Percentiles rank a stretch among this genome's conserved stretches.
Conservation (phyloP, 495 filamentous ascomycete species). For the Pyrenula aspistea region DNA sequence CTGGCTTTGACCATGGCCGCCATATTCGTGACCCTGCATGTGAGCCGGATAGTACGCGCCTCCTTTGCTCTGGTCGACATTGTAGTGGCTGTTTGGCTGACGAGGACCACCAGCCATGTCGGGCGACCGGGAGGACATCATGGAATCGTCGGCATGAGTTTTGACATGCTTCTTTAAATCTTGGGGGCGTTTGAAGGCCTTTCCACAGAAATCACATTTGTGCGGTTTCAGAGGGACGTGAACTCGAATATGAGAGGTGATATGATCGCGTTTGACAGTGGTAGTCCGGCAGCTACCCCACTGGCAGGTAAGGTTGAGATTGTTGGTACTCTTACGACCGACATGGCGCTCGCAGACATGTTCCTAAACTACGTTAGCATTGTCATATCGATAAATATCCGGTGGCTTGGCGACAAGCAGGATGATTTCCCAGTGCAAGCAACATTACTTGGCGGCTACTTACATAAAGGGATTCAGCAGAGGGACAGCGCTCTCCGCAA, state of each 20-base stretch:
- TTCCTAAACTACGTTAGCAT: conserved; percentile 47
- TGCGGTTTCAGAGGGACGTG: conserved; percentile 97
- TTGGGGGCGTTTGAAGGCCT: conserved; percentile 98
- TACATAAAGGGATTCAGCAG: conserved; percentile 84
- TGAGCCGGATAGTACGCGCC: not conserved
- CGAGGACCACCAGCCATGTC: conserved; percentile 49
- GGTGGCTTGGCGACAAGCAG: not conserved
- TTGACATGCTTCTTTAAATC: conserved; percentile 99
- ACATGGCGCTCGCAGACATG: conserved; percentile 98
- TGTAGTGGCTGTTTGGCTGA: conserved; percentile 8
- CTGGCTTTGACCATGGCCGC: conserved; percentile 26
- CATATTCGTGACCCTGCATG: not conserved
- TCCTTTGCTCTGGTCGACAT: not conserved
- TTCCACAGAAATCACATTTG: conserved; percentile 96
- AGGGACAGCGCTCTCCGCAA: conserved; percentile 69
- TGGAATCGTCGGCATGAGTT: conserved; percentile 98
- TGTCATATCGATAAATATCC: not conserved
- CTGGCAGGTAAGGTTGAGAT: conserved; percentile 91
- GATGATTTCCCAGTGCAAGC: conserved; percentile 8
- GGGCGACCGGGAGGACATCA: conserved; percentile 60
- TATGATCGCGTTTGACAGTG: conserved; percentile 98
- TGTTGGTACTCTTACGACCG: conserved; percentile 97
- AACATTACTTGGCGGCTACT: conserved; percentile 24
- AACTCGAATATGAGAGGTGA: conserved; percentile 97
- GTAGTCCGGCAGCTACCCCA: conserved; percentile 95